These are phyloP conservation scores for Talaromyces pinophilus DNA, from an alignment of 2,329 filamentous ascomycete species.

Conservation along the genomic window DNA sequence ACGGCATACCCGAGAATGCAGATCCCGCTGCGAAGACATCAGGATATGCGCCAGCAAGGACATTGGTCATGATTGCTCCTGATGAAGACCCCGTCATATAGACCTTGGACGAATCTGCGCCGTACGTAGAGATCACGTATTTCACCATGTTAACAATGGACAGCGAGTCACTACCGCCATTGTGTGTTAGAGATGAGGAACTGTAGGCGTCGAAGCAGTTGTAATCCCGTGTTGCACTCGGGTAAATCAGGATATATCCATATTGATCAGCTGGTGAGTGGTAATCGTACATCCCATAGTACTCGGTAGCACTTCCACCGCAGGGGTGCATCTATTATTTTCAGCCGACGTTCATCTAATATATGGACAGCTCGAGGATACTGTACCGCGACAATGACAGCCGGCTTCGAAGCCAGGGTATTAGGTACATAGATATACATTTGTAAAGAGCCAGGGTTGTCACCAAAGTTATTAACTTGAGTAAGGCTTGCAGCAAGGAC, in stretches of 20 bases:
- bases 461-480: slow-evolving; percentile 12
- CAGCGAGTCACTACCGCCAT: slow-evolving; percentile 4
- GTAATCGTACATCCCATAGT: slow-evolving; percentile 15
- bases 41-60: slow-evolving; percentile 19
- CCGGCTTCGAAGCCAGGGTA: slow-evolving; percentile 10
- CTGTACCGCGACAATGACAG: slow-evolving; percentile 18
- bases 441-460: slow-evolving; percentile 11
- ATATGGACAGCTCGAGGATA: not conserved
- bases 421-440: slow-evolving; percentile 18
- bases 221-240: slow-evolving; percentile 3
- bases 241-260: slow-evolving; percentile 16
- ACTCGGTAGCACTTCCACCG: slow-evolving; percentile 11
- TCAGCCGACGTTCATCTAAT: not conserved
- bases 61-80: slow-evolving; percentile 22
- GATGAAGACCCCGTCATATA: slow-evolving; percentile 20
- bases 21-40: slow-evolving; percentile 18
- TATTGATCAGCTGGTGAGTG: slow-evolving; percentile 12
- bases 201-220: slow-evolving; percentile 15
- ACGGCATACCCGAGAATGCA: slow-evolving; percentile 17
- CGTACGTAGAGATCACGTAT: slow-evolving; percentile 12
- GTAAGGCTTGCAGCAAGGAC: slow-evolving; percentile 7
- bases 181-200: slow-evolving; percentile 7
- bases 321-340: slow-evolving; percentile 15
- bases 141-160: slow-evolving; percentile 20
- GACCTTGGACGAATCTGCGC: slow-evolving; percentile 18